phyloP scores from a whole-genome alignment of 768 basidiomycete species.

The Kwoniella botswanensis region DNA sequence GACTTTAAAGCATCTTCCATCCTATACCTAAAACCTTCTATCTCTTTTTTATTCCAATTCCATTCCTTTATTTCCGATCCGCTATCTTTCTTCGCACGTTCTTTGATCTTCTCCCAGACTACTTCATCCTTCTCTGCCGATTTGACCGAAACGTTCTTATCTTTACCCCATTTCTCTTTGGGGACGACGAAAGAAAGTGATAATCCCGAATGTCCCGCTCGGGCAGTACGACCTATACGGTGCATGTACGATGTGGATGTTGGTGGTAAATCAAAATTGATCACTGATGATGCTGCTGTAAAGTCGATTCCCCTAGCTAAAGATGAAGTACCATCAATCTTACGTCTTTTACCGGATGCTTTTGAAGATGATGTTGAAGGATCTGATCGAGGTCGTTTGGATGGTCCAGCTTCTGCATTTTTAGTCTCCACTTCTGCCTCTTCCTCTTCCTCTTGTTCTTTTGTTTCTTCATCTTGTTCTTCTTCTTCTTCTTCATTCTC shows the following conservation, averaged over 20 bases:
- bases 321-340: conserved; percentile 77
- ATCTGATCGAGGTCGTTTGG: conserved; percentile 63
- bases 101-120: conserved; percentile 77
- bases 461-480: conserved; percentile 47
- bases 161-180: conserved; percentile 56
- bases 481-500: conserved; percentile 61
- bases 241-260: conserved; percentile 89
- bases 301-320: conserved; percentile 97
- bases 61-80: conserved; percentile 78
- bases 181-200: conserved; percentile 84
- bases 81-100: conserved; percentile 67
- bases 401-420: conserved; percentile 44
- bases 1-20: conserved; percentile 94
- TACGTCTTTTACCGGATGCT: conserved; percentile 34
- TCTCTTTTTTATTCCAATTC: conserved; percentile 89
- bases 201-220: conserved; percentile 91
- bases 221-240: conserved; percentile 93
- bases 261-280: conserved; percentile 96
- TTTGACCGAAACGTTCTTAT: conserved; percentile 68
- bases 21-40: conserved; percentile 95
- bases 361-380: conserved; percentile 38
- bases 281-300: conserved; percentile 91
- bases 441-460: conserved; percentile 46
- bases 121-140: conserved; percentile 76
- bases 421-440: conserved; percentile 11